Evolutionary conservation across 2,329 filamentous ascomycete genomes (phyloP).

Genomic region (Alternaria arbusti): DNA sequence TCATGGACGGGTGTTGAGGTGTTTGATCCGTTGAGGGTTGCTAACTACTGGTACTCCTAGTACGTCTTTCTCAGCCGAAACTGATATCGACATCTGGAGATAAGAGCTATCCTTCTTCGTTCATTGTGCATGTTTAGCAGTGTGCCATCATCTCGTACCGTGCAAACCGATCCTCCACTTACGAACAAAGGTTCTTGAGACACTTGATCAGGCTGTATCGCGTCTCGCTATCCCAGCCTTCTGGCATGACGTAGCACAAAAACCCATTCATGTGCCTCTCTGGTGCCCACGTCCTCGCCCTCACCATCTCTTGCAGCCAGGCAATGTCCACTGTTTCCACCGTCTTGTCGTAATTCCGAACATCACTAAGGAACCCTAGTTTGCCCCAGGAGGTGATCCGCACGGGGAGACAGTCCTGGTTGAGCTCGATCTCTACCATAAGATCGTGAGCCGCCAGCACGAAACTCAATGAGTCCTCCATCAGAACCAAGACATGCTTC

Average conservation of each 20-base stretch:
- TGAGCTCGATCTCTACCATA: not conserved
- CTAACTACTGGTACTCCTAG: not conserved
- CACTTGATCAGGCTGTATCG: not conserved
- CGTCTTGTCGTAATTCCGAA: not conserved
- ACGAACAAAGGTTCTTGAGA: not conserved
- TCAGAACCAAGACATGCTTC: not conserved
- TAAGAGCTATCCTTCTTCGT: too few relatives aligned
- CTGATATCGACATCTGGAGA: not conserved
- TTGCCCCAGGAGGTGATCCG: not conserved
- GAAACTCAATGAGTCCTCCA: not conserved
- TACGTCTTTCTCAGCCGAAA: not conserved
- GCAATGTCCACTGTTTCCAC: not conserved
- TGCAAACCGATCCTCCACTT: too few relatives aligned
- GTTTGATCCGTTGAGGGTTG: too few relatives aligned
- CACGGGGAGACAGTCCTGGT: not conserved
- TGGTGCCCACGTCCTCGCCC: not conserved
- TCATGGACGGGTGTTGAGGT: too few relatives aligned
- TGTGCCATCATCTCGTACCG: too few relatives aligned
- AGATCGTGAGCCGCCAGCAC: rapidly evolving
- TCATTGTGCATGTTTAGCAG: too few relatives aligned
- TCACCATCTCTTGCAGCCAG: rapidly evolving
- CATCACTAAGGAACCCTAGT: rapidly evolving
- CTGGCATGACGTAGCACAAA: rapidly evolving
- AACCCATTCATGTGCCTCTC: not conserved
- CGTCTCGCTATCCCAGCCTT: not conserved